Percentiles rank a stretch among this genome's conserved stretches.
Conservation (phyloP, 148 eudicot genomes). For the Vaccinium darrowii region DNA sequence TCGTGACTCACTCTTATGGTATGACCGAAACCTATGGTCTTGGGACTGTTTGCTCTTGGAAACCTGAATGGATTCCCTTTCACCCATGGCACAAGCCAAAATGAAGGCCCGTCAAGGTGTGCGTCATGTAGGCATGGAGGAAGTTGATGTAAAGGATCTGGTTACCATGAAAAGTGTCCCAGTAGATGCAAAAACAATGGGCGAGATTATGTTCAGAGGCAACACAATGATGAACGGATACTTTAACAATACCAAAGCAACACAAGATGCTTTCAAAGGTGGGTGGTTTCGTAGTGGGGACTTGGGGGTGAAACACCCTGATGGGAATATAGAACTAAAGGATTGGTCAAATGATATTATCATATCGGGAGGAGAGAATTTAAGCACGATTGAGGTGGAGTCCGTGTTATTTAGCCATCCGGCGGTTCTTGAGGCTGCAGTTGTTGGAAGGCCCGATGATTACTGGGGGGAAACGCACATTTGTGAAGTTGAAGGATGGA, state of each 20-base stretch:
- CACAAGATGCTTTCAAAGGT: constrained; percentile 53
- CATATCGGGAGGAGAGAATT: constrained; percentile 75
- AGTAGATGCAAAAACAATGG: constrained; percentile 56
- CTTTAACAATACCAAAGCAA: constrained; percentile 42
- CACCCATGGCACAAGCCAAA: constrained; percentile 36
- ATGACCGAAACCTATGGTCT: constrained; percentile 75
- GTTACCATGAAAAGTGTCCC: constrained; percentile 55
- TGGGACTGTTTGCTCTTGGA: constrained; percentile 61
- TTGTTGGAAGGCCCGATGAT: constrained; percentile 69
- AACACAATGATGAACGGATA: constrained; percentile 76
- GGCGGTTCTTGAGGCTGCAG: constrained; percentile 54
- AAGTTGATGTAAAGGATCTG: constrained; percentile 54
- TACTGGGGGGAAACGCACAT: constrained; percentile 83
- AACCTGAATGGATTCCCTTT: constrained; percentile 62
- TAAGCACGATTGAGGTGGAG: constrained; percentile 71
- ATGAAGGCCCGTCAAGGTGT: constrained; percentile 69
- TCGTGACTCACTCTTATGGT: constrained; percentile 55
- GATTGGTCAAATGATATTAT: constrained; percentile 71
- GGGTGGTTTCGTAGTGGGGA: constrained; percentile 79
- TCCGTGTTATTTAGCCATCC: constrained; percentile 60
- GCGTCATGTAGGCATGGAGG: constrained; percentile 51
- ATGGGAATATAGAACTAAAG: constrained; percentile 59
- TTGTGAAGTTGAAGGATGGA: constrained; percentile 56
- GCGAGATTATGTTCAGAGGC: constrained; percentile 78
- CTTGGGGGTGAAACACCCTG: constrained; percentile 57